Evolutionary conservation across 441 rosid genomes (phyloP), one percentile per base, ranked within the genome.

Genomic region (Mallotus japonicus): DNA sequence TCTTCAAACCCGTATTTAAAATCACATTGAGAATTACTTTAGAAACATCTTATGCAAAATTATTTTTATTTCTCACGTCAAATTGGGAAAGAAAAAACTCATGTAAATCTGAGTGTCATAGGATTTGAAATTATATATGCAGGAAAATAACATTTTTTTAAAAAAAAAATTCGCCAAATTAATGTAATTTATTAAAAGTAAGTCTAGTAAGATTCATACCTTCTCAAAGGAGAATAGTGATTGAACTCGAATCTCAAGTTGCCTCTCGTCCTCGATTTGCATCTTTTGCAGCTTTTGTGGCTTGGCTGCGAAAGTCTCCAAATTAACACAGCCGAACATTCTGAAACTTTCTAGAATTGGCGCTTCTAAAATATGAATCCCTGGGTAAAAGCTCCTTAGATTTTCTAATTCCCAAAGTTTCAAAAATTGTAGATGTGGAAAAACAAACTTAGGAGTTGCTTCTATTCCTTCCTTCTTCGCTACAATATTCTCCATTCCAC

Each of bases 401-500:
- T 67, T 44, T 9, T n/a, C 8, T 40, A 69, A 61, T 0, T 5
- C 0, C 63, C 63, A 61, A 2, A 75, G 19, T 6, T 3, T 4
- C 7, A 74, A 6, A 5, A 3, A 14, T 11, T 62, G 56, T 4
- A 79, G 1, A 3, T 34, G 19, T 1, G 75, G 75, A 62, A 82
- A 82, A 12, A 44, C 32, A 61, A 82, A 76, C 28, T 12, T 10
- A 44, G 54, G 55, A 37, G 53, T 20, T 34, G 12, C 62, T 63
- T 42, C 69, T 19, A 1, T 1, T 24, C 3, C 46, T 49, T 47
- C 69, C 28, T 24, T 68, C 53, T 54, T 46, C 1, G 73, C 40
- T 14, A 75, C 70, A 58, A 82, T 62, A 14, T 75, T 65, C 63
- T 79, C 71, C 62, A 82, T 11, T 11, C 61, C 75, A 67, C 73